These are phyloP conservation scores for Trypanosoma congolense DNA, from an alignment of 208 protist species.

Conservation along the genomic window DNA sequence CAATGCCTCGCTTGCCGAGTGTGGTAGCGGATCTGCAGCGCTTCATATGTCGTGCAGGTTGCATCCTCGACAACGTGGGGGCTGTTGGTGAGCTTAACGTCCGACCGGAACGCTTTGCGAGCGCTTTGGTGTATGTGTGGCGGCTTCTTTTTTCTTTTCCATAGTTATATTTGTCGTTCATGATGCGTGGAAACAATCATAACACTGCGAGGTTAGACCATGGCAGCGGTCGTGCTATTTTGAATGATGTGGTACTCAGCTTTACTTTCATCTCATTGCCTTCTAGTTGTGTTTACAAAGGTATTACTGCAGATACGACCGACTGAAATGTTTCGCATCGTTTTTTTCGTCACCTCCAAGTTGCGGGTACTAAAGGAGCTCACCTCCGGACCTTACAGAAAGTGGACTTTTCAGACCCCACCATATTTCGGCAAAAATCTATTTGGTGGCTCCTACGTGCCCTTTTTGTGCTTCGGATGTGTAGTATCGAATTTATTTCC, in stretches of 20 bases:
- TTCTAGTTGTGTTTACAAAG: neutral
- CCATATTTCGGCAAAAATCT: slow-evolving; percentile 60
- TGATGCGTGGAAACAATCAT: too few relatives aligned
- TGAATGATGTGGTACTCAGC: neutral
- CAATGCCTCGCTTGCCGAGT: too few relatives aligned
- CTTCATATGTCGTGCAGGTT: too few relatives aligned
- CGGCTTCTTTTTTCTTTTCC: too few relatives aligned
- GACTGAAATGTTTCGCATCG: neutral
- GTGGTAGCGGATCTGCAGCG: too few relatives aligned
- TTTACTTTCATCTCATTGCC: neutral
- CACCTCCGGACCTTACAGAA: neutral
- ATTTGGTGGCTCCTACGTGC: slow-evolving; percentile 73
- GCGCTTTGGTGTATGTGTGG: too few relatives aligned
- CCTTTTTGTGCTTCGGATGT: slow-evolving; percentile 64
- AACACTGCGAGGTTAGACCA: too few relatives aligned
- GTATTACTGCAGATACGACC: neutral
- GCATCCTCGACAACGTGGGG: too few relatives aligned
- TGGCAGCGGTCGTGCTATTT: too few relatives aligned
- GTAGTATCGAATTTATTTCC: slow-evolving; percentile 60
- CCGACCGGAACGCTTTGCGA: too few relatives aligned
- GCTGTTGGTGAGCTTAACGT: too few relatives aligned
- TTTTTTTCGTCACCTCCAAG: neutral
- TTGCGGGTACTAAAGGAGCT: neutral
- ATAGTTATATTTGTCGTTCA: too few relatives aligned
- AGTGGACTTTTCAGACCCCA: slow-evolving; percentile 57